phyloP scores from a whole-genome alignment of 805 yeast species.

The Candida corydali region DNA sequence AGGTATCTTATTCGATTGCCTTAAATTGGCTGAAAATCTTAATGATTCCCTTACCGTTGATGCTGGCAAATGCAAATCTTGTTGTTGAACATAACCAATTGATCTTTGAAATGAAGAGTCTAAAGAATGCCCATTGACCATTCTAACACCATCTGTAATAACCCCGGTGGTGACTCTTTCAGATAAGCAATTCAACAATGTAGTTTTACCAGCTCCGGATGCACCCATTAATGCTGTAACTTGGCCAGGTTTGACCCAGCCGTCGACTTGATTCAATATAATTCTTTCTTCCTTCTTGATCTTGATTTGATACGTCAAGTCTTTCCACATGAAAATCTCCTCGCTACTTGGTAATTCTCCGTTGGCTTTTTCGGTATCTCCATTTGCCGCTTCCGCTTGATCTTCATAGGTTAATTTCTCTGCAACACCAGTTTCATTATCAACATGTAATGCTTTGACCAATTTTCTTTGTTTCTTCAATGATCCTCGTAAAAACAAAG shows the following conservation, averaged over 20 bases:
- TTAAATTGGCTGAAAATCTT: slow-evolving; percentile 62
- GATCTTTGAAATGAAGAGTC: slow-evolving; percentile 66
- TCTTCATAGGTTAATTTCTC: slow-evolving; percentile 27
- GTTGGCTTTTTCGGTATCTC: slow-evolving; percentile 2
- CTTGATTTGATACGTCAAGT: slow-evolving; percentile 33
- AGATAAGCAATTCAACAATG: slow-evolving; percentile 65
- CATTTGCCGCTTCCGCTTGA: slow-evolving; percentile 18
- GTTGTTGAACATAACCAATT: slow-evolving; percentile 80
- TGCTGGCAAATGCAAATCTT: slow-evolving; percentile 67
- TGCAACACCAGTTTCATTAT: slow-evolving; percentile 13
- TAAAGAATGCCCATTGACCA: slow-evolving; percentile 63
- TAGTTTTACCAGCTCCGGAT: slow-evolving; percentile 83
- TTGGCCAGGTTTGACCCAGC: slow-evolving; percentile 76
- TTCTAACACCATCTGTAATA: slow-evolving; percentile 43
- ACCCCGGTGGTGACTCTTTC: slow-evolving; percentile 37
- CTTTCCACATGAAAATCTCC: slow-evolving; percentile 37
- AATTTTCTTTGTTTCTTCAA: slow-evolving; percentile 27
- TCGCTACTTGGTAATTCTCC: slow-evolving; percentile 9
- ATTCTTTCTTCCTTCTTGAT: slow-evolving; percentile 33
- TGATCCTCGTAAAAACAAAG: slow-evolving; percentile 21
- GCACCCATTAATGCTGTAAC: slow-evolving; percentile 80
- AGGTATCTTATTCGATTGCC: slow-evolving; percentile 61
- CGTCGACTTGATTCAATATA: slow-evolving; percentile 41
- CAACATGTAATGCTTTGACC: no score
- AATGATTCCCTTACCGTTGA: slow-evolving; percentile 73